phyloP scores from a whole-genome alignment of 2,329 filamentous ascomycete genomes.

The Colletotrichum paranaense region DNA sequence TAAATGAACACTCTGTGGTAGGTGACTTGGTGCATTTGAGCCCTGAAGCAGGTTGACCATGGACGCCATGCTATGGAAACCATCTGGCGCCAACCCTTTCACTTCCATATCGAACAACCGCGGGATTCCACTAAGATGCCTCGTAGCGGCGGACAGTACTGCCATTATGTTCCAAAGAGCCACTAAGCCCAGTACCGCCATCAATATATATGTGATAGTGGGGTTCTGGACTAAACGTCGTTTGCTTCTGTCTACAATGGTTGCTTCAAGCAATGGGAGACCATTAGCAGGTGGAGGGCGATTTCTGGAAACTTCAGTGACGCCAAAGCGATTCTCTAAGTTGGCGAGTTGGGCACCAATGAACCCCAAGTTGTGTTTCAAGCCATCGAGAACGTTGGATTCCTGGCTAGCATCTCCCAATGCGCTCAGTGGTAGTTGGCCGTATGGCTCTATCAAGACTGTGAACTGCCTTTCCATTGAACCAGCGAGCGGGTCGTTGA shows the following conservation, averaged over 20 bases:
- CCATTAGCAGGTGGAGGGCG: background rate
- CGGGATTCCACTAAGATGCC: background rate
- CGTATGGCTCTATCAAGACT: background rate
- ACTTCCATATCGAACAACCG: slow-evolving; percentile 5
- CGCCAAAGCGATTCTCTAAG: background rate
- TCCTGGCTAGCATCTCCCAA: slow-evolving; percentile 7
- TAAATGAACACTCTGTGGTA: background rate
- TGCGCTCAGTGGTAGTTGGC: background rate
- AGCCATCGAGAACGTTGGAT: background rate
- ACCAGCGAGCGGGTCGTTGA: background rate
- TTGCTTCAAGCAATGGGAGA: background rate
- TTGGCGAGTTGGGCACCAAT: slow-evolving; percentile 8
- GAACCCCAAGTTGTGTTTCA: background rate
- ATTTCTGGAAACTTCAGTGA: background rate
- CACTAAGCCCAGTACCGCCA: background rate
- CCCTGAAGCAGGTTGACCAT: background rate
- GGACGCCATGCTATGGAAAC: background rate
- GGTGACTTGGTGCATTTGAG: background rate
- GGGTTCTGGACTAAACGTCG: slow-evolving; percentile 17
- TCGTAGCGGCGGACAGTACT: background rate
- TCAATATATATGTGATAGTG: background rate
- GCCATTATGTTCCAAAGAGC: background rate
- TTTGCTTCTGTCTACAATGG: background rate
- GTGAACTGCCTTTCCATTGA: background rate
- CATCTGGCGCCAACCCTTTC: slow-evolving; percentile 11